Evolutionary conservation across 169 alveolate genomes (phyloP).

Genomic region (Cryptosporidium muris): DNA sequence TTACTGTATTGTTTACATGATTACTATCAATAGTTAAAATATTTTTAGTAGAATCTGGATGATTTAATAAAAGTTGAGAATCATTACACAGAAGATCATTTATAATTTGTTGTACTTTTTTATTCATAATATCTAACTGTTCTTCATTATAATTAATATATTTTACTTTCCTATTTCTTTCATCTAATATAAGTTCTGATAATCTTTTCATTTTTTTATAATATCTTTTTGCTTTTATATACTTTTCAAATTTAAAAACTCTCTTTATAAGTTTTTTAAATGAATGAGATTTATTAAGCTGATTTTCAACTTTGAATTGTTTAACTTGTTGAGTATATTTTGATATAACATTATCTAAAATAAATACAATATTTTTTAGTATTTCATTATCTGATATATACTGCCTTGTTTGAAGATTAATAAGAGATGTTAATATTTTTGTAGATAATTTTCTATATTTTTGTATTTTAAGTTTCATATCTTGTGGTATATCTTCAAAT

Average conservation of each 20-base stretch:
- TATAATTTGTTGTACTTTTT: background rate
- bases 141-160: constrained; percentile 29
- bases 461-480: constrained; percentile 27
- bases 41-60: background rate
- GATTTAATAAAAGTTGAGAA: background rate
- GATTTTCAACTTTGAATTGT: constrained; percentile 17
- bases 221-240: constrained; percentile 5
- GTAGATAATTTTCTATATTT: constrained; percentile 33
- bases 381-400: constrained; percentile 23
- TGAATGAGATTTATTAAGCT: constrained; percentile 1
- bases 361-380: background rate
- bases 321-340: constrained; percentile 14
- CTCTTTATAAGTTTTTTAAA: constrained; percentile 14
- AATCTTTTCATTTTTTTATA: constrained; percentile 52
- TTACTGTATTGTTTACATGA: constrained; percentile 20
- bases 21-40: constrained; percentile 2
- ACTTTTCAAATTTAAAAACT: constrained; percentile 8
- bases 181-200: constrained; percentile 6
- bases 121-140: background rate
- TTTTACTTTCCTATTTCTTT: constrained; percentile 13
- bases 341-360: constrained; percentile 27
- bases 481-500: background rate
- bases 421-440: constrained; percentile 20
- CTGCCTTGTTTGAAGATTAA: constrained; percentile 1
- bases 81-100: constrained; percentile 17